Conservation (phyloP, 805 yeast genomes). For the Brettanomyces nanus region DNA sequence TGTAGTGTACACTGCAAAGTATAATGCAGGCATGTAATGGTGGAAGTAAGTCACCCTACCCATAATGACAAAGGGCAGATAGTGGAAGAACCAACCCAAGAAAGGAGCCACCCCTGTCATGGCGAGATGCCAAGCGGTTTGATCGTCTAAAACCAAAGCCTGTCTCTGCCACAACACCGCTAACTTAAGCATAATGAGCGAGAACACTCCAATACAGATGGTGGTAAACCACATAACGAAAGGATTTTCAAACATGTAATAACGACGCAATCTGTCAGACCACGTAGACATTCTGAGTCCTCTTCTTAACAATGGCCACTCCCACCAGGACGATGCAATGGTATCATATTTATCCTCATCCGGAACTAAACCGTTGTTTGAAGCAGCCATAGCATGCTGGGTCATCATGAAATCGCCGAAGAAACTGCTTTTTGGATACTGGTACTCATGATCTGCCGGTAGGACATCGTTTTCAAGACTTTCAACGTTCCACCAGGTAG, state of each 20-base stretch:
- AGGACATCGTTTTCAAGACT: conserved; percentile 49
- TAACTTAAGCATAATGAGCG: conserved; percentile 21
- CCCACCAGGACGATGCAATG: conserved; percentile 72
- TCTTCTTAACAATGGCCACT: conserved; percentile 65
- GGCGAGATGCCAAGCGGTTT: conserved; percentile 15
- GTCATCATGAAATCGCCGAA: conserved; percentile 61
- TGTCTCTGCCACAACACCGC: conserved; percentile 64
- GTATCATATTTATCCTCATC: conserved; percentile 65
- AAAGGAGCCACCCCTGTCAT: conserved; percentile 75
- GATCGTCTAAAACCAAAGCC: conserved; percentile 28
- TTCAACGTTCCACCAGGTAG: conserved; percentile 79
- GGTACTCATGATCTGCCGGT: conserved; percentile 24
- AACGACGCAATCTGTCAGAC: conserved; percentile 47
- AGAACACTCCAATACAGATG: conserved; percentile 34
- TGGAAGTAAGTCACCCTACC: conserved; percentile 82
- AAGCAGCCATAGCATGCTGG: conserved; percentile 76
- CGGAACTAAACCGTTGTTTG: conserved; percentile 75
- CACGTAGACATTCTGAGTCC: conserved; percentile 78
- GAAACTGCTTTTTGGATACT: conserved; percentile 45
- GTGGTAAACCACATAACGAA: conserved; percentile 56
- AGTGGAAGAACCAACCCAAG: conserved; percentile 77
- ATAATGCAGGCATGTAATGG: conserved; percentile 78
- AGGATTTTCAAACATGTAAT: conserved; percentile 64
- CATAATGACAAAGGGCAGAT: conserved; percentile 69
- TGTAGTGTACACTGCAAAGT: conserved; percentile 58